These are phyloP conservation scores for Leishmania aethiopica DNA, from an alignment of 208 protist species.

Conservation along the genomic window DNA sequence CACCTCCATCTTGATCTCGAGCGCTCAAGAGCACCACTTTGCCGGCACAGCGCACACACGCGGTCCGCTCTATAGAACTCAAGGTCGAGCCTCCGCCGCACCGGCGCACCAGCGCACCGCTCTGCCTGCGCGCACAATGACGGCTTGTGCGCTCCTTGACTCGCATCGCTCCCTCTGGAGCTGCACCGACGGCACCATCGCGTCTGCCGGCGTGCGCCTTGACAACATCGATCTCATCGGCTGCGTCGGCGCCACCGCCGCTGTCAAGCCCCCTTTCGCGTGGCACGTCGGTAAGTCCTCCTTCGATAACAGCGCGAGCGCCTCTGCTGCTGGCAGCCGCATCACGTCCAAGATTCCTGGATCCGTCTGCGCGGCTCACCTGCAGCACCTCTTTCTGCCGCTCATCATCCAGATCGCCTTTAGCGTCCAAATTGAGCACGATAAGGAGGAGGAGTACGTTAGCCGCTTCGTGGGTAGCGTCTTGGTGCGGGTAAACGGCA, in stretches of 20 bases:
- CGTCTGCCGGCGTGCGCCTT: background rate
- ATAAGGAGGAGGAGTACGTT: slow-evolving; percentile 29
- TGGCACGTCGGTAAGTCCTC: slow-evolving; percentile 50
- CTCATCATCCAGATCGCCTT: slow-evolving; percentile 76
- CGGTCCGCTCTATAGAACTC: background rate
- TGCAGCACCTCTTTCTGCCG: slow-evolving; percentile 58
- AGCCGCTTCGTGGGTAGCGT: slow-evolving; percentile 63
- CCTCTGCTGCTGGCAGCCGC: slow-evolving; percentile 40
- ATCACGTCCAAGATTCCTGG: slow-evolving; percentile 61
- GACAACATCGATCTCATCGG: background rate
- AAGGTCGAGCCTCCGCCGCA: background rate
- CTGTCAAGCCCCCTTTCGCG: background rate
- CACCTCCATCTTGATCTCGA: background rate
- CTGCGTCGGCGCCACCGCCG: background rate
- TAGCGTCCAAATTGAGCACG: slow-evolving; percentile 70
- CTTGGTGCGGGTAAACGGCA: slow-evolving; percentile 80
- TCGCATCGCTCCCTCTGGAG: background rate
- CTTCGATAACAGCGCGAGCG: slow-evolving; percentile 47
- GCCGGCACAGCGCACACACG: background rate
- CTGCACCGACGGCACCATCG: background rate
- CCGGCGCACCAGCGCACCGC: no score
- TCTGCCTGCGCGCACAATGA: background rate
- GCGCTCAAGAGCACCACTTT: background rate
- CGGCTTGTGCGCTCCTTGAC: background rate
- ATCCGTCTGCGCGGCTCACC: slow-evolving; percentile 74